Evolutionary conservation across 306 rosid species (phyloP), one percentile per base, ranked within the genome.

Genomic region (Vachellia pachyceras): DNA sequence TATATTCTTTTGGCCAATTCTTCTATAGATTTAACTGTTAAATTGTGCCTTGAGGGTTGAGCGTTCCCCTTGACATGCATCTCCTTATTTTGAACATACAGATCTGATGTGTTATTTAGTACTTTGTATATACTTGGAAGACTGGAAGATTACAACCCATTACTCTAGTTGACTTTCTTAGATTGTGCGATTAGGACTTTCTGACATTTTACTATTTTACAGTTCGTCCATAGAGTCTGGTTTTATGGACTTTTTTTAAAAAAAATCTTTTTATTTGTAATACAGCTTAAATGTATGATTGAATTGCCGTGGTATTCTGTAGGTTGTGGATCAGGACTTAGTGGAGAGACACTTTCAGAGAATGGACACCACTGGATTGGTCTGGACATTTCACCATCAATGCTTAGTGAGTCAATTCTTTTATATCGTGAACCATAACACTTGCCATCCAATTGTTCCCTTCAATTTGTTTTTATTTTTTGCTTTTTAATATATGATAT

Each of bases 241-340:
- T 33, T 29, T 13, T 29, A 9, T 49, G 29, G 49, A 23, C 18
- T 15, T 72, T 70, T 15, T 13, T 0, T n/a, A 13, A 18, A 50
- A 17, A 5, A 17, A 12, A 12, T 35, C 1, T 15, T 63, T 23
- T 13, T 40, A 1, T 29, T 3, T 71, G 39, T 25, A 47, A 11
- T 20, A 55, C 40, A 54, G 77, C 49, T 5, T n/a, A 44, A 79
- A 55, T 77, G 17, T 23, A 52, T 13, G 10, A 4, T 42, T 66
- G 41, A 15, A 4, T 54, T 74, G 41, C 49, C 15, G 10, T 39
- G 10, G 20, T 46, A 76, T 65, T 81, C 25, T 77, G 72, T 77
- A 95, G 98, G 98, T 72, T 95, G 98, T 79, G 99, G 99, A 41
- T 95, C 98, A 3, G 98, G 98, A 64, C 98, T 95, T 40, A 95